Percentiles rank a stretch among this genome's conserved stretches.
Conservation (phyloP, 2,329 filamentous ascomycete genomes). For the Alternaria alternata region DNA sequence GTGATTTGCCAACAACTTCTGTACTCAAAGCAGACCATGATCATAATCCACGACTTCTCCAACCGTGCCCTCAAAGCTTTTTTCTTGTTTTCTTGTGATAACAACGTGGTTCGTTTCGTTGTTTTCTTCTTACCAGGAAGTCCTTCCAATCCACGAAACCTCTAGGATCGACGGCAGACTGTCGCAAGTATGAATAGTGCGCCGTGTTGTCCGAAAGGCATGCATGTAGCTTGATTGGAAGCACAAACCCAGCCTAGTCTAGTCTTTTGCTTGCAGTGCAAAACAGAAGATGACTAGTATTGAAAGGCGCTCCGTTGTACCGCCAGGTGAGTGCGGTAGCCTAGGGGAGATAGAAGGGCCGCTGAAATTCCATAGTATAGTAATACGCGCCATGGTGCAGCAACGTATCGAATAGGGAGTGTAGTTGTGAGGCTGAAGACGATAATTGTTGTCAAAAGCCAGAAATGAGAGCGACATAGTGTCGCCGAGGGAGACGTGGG, state of each 20-base stretch:
- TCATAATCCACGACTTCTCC: conserved; percentile 11
- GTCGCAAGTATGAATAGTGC: background rate
- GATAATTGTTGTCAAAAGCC: conserved; percentile 5
- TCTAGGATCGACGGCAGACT: background rate
- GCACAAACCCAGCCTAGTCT: conserved; percentile 39
- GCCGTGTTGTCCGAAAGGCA: background rate
- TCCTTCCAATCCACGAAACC: background rate
- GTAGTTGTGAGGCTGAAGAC: conserved; percentile 4
- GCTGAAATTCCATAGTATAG: conserved; percentile 18
- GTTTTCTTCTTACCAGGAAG: conserved; percentile 32
- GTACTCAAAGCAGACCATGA: conserved; percentile 7
- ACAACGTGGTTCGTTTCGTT: conserved; percentile 7
- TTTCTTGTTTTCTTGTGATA: conserved; percentile 18
- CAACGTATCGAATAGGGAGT: conserved; percentile 8
- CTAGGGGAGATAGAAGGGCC: conserved; percentile 34
- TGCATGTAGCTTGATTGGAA: background rate
- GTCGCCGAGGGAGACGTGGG: conserved; percentile 4
- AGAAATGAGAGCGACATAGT: background rate
- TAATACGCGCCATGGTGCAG: conserved; percentile 7
- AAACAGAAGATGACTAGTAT: conserved; percentile 42
- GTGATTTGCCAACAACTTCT: background rate
- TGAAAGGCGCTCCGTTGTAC: conserved; percentile 37
- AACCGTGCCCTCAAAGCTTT: conserved; percentile 32
- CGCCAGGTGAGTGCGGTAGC: conserved; percentile 29
- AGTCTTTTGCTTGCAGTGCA: conserved; percentile 22